Base-by-base conservation (phyloP, 306 rosid species). In the Quercus parvula region DNA sequence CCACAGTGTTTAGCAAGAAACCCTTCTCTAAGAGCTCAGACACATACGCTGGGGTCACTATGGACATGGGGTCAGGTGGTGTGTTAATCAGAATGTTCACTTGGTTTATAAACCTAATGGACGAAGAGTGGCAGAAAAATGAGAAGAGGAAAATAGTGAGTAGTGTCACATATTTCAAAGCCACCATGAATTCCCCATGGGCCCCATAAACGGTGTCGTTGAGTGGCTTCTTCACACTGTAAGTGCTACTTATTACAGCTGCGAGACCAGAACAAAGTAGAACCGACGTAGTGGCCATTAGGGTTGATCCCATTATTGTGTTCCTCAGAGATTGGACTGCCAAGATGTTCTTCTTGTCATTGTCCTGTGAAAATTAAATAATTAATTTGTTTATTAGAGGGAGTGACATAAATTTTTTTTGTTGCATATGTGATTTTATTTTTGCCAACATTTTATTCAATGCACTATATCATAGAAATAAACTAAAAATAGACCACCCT, bases 231-330 rank as follows among this genome's bases (percentile, higher is more conserved):
- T 96, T 96, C 22, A 93, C 86, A 38, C 94, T 96, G 87, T 96
- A 96, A 5, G 94, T 93, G 94, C 97, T 96, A 89, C 99, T 96
- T 69, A 96, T 73, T 0, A 96, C 92, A 8, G 99, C 98, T 5
- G 99, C 97, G 3, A 96, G 87, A 1, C 99, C 99, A 7, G 85
- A 84, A 70, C 96, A 88, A 1, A 96, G 90, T 0, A 96, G 96
- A 70, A 96, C 85, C 0, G 98, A 87, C 1, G 97, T 93, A 2
- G 99, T 93, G 73, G 99, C 99, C 99, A 96, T 96, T 77, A 93
- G 82, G 76, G 98, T 96, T 20, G 92, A 87, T 27, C 96, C 99
- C 99, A 93, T 96, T 77, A 93, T 82, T 13, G 93, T 85, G 88
- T 96, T 93, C 71, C 99, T 81, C 0, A 93, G 88, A 3, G 99